Base-by-base conservation (phyloP, 495 filamentous ascomycete species). In the Terfezia claveryi region DNA sequence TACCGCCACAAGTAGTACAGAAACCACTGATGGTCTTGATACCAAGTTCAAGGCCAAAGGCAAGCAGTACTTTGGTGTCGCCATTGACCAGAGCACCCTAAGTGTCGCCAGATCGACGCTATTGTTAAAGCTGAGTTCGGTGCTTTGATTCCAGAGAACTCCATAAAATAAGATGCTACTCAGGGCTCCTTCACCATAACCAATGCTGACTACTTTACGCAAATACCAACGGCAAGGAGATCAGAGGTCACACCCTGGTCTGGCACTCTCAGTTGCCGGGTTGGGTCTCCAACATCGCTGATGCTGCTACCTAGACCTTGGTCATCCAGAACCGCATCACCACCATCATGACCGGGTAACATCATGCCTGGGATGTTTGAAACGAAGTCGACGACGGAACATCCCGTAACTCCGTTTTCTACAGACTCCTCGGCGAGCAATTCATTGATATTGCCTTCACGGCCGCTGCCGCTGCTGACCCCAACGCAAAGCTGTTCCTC, bases 201-300 rank as follows among this genome's bases (percentile, higher is more conserved):
- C 23, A 61, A 66, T 36, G 71, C 73, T 49, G 76, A 80, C 66
- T 71, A 70, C 66, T 72, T 79, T 82, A 73, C 69, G 79, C 78
- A 36, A 65, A 61, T 4, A 59, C 65, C 41, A 75, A 77, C 67
- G 71, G 71, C 63, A 74, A 76, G 67, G 65, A 73, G 49, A 67
- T 81, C 60, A 76, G 80, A 59, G 77, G 80, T 36, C 79, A 81
- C 68, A 81, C 76, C 14, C 66, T 74, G 51, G 70, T 77, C 59
- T 82, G 76, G 78, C 73, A 80, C 69, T 76, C 76, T 46, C 78
- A 82, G 68, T 73, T 81, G 17, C 77, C 79, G 38, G 58, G 64
- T 36, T 82, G 76, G 76, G 79, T 83, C 56, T 68, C 62, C 38
- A 58, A 63, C 44, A 75, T 82, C 68, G 61, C 56, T 20, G 71